A percentile compares a stretch with the other conserved stretches of the same genome.
phyloP scores from a whole-genome alignment of 2,329 filamentous ascomycete genomes.

The Sphaerostilbella broomeana region DNA sequence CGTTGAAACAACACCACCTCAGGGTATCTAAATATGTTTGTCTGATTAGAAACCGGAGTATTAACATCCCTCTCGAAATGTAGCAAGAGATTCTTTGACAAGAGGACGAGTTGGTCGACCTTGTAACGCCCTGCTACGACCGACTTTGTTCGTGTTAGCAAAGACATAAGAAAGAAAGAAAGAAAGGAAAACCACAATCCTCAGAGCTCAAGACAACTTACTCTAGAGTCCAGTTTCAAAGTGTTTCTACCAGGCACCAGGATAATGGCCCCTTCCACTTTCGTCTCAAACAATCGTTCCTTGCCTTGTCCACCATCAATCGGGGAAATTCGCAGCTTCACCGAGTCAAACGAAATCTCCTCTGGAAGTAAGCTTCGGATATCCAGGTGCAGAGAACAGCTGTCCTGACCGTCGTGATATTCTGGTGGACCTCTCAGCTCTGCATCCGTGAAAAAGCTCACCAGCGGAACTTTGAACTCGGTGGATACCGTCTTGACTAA shows the following conservation, averaged over 20 bases:
- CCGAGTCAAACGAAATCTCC: conserved; percentile 57
- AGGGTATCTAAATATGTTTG: conserved; percentile 50
- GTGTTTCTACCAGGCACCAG: conserved; percentile 44
- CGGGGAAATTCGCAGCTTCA: conserved; percentile 57
- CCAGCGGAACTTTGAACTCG: conserved; percentile 61
- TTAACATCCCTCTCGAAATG: conserved; percentile 55
- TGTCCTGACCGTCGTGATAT: conserved; percentile 66
- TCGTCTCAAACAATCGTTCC: conserved; percentile 43
- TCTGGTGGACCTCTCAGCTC: conserved; percentile 60
- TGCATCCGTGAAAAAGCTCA: conserved; percentile 66
- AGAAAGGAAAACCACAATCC: conserved; percentile 21
- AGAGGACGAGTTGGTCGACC: conserved; percentile 64
- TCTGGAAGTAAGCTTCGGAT: conserved; percentile 69
- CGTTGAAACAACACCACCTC: conserved; percentile 69
- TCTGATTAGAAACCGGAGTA: conserved; percentile 38
- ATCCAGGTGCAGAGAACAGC: conserved; percentile 63
- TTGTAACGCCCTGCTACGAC: conserved; percentile 67
- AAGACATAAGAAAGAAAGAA: too few species aligned
- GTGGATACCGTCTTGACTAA: conserved; percentile 40
- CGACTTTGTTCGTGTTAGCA: conserved; percentile 39
- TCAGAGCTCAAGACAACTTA: conserved; percentile 18
- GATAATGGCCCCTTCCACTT: conserved; percentile 17
- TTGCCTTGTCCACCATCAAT: conserved; percentile 48
- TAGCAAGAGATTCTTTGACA: conserved; percentile 56
- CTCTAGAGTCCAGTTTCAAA: conserved; percentile 31